Conservation (phyloP, 352 stramenopile species). For the Globisporangium uncinulatum region DNA sequence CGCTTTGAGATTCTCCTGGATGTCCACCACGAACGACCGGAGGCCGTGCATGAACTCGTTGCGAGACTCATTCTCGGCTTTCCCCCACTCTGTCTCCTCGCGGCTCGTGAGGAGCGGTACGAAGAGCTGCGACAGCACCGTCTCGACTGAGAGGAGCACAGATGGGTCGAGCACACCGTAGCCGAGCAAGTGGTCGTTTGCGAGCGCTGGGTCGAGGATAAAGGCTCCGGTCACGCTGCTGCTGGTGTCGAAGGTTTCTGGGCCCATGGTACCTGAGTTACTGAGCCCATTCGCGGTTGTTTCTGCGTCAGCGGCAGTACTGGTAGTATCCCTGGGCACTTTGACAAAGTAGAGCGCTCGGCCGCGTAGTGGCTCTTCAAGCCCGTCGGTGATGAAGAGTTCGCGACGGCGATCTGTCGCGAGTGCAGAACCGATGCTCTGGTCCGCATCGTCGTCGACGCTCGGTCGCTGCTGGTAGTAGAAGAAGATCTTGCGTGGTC, state of each 20-base stretch:
- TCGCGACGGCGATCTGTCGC: constrained; percentile 29
- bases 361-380: constrained; percentile 55
- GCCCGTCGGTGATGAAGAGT: constrained; percentile 81
- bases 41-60: constrained; percentile 84
- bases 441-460: constrained; percentile 9
- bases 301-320: background rate
- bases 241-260: constrained; percentile 15
- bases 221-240: background rate
- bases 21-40: constrained; percentile 74
- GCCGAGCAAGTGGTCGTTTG: constrained; percentile 64
- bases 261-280: constrained; percentile 4
- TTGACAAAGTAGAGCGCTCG: constrained; percentile 80
- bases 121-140: constrained; percentile 67
- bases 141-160: constrained; percentile 67
- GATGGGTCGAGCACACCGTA: constrained; percentile 71
- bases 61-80: constrained; percentile 51
- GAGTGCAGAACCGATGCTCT: constrained; percentile 9
- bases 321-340: constrained; percentile 21
- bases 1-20: constrained; percentile 87
- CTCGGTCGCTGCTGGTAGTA: constrained; percentile 51
- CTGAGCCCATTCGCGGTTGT: constrained; percentile 2
- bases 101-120: constrained; percentile 39
- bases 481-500: constrained; percentile 72
- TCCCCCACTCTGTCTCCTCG: constrained; percentile 54
- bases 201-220: constrained; percentile 45